Base-by-base conservation (phyloP, 805 yeast genomes). In the Maudiozyma bulderi region DNA sequence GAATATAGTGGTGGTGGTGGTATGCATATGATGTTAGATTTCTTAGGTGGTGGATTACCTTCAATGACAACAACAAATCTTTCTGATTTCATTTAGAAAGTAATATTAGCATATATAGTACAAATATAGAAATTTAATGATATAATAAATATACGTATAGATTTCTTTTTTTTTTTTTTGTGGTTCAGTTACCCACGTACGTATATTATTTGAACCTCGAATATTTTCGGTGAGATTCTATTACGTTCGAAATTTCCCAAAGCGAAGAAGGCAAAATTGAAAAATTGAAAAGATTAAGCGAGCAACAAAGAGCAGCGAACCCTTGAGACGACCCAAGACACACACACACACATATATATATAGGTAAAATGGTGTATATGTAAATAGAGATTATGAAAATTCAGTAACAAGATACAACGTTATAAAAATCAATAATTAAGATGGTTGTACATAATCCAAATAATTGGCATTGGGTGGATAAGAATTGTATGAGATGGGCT, bases 391-490 rank as follows among this genome's bases (percentile, higher is more conserved):
- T 20, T 5, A 32, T 9, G 34, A 9, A 32, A 5, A 9, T 32
- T 32, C 34, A 32, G 13, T 32, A 14, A 33, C 10, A 5, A 40
- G 30, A 40, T 55, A 32, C 34, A 11, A 32, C 13, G 3, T 11
- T 3, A 35, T n/a, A 15, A 35, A 35, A 13, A 5, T 35, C n/a
- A 35, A 35, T 7, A 6, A 32, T 49, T 54, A 20, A 56, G 38
- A 91, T 91, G 97, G 97, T 86, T 40, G 90, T 93, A 33, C 84
- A 88, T 70, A 93, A 91, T 75, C 98, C 98, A 39, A 93, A 93
- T 69, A 91, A 91, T 72, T 91, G 99, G 99, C 99, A 93, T 75
- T 93, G 98, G 98, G 97, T 90, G 54, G 97, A 91, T 70, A 91
- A 91, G 68, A 93, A 93, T 73, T 93, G 99, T 71, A 77, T 91